Evolutionary conservation across 306 rosid species (phyloP).

Genomic region (Vigna reflexopilosa): DNA sequence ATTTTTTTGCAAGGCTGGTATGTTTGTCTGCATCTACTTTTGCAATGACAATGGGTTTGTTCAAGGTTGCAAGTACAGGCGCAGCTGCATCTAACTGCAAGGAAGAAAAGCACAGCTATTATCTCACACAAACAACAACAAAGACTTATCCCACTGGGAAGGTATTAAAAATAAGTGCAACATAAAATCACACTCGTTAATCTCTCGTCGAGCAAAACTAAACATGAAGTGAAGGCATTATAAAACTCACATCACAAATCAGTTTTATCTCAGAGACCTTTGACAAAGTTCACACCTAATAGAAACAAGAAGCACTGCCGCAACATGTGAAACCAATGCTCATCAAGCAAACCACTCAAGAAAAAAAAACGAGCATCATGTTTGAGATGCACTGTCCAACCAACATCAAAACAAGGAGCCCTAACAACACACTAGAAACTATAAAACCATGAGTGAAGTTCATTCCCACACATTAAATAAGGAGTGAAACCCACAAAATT

Average conservation of each 20-base stretch:
- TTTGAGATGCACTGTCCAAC: background rate
- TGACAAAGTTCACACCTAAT: conserved; percentile 15
- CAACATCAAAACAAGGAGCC: background rate
- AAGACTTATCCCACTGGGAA: no score
- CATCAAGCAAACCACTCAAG: conserved; percentile 8
- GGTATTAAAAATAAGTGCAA: conserved; percentile 1
- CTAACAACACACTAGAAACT: no score
- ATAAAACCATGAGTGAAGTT: no score
- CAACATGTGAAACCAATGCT: background rate
- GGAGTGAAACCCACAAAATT: background rate
- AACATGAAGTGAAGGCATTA: background rate
- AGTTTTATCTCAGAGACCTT: conserved; percentile 14
- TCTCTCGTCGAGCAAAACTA: conserved; percentile 12
- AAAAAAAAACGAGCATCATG: conserved; percentile 6
- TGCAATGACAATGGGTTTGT: conserved; percentile 77
- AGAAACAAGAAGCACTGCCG: background rate
- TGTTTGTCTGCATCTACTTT: conserved; percentile 90
- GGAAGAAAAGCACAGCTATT: conserved; percentile 27
- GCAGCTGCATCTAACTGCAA: conserved; percentile 95
- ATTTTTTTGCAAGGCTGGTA: conserved; percentile 69
- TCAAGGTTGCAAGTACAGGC: conserved; percentile 76
- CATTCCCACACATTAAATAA: no score
- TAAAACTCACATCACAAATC: background rate
- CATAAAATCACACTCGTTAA: conserved; percentile 8
- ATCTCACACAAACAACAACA: background rate